Evolutionary conservation across 1,284 basidiomycete species (phyloP).

Genomic region (Stereum hirsutum): DNA sequence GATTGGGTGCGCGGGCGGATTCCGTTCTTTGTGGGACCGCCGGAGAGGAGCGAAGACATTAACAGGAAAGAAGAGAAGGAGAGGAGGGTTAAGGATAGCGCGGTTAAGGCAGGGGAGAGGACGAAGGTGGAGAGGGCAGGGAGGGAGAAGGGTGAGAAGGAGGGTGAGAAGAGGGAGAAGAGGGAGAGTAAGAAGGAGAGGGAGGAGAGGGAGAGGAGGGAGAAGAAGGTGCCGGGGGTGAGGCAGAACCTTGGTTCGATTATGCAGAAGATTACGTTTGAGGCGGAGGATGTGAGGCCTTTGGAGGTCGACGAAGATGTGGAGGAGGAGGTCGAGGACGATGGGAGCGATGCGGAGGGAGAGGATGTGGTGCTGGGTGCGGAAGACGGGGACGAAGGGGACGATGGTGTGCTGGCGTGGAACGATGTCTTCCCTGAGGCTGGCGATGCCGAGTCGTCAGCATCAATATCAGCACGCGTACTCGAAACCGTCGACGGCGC

Average conservation of each 20-base stretch:
- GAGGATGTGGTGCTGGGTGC: conserved; percentile 20
- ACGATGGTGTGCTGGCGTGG: conserved; percentile 54
- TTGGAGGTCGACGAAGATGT: conserved; percentile 36
- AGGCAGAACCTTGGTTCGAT: conserved; percentile 70
- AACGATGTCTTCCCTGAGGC: conserved; percentile 57
- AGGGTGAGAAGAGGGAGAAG: background rate
- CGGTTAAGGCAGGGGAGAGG: conserved; percentile 31
- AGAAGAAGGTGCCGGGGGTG: conserved; percentile 37
- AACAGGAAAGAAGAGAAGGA: conserved; percentile 57
- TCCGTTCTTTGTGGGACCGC: conserved; percentile 81
- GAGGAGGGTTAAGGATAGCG: too few relatives aligned
- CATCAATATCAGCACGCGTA: conserved; percentile 7
- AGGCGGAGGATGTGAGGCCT: conserved; percentile 61
- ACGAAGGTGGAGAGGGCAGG: too few relatives aligned
- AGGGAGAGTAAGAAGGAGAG: conserved; percentile 22
- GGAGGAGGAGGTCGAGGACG: conserved; percentile 16
- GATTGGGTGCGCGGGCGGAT: conserved; percentile 98
- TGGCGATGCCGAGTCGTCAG: conserved; percentile 18
- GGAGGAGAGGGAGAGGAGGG: conserved; percentile 19
- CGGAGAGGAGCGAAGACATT: conserved; percentile 61
- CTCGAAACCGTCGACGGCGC: too few relatives aligned
- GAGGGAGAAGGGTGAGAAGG: conserved; percentile 13
- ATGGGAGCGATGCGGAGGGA: conserved; percentile 22
- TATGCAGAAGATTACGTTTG: conserved; percentile 80
- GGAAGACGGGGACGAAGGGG: conserved; percentile 28